Conservation (phyloP, 2,329 filamentous ascomycete species). For the Aotearoamyces nothofagi region DNA sequence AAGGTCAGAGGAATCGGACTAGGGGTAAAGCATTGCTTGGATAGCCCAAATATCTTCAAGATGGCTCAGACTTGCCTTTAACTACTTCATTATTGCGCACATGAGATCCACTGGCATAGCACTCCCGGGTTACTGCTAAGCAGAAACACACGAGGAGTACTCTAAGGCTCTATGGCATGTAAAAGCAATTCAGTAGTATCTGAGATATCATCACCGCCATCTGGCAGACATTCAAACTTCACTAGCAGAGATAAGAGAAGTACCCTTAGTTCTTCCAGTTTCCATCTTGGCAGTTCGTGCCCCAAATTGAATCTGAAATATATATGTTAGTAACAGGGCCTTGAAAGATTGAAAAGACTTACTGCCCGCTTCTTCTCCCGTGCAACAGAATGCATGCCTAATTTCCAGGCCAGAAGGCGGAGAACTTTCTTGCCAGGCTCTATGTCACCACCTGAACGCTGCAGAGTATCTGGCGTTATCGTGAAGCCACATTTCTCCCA, state of each 20-base stretch:
- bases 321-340: constrained; percentile 8
- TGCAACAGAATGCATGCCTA: constrained; percentile 59
- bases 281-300: constrained; percentile 76
- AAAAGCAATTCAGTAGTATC: constrained; percentile 57
- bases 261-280: constrained; percentile 51
- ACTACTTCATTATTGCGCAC: constrained; percentile 18
- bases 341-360: no score
- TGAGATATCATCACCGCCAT: constrained; percentile 51
- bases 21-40: no score
- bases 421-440: constrained; percentile 74
- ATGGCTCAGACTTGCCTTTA: constrained; percentile 54
- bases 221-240: constrained; percentile 18
- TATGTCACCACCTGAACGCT: constrained; percentile 22
- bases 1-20: no score
- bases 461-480: constrained; percentile 20
- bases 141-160: constrained; percentile 31
- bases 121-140: constrained; percentile 19
- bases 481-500: constrained; percentile 84
- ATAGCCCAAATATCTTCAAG: constrained; percentile 1
- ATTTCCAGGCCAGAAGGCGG: constrained; percentile 56
- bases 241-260: constrained; percentile 40
- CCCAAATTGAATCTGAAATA: constrained; percentile 62
- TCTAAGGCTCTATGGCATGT: constrained; percentile 15
- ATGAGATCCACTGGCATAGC: constrained; percentile 10
- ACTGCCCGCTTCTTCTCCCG: constrained; percentile 88